phyloP scores from a whole-genome alignment of 257 asterid species.

The Plantago elongata region DNA sequence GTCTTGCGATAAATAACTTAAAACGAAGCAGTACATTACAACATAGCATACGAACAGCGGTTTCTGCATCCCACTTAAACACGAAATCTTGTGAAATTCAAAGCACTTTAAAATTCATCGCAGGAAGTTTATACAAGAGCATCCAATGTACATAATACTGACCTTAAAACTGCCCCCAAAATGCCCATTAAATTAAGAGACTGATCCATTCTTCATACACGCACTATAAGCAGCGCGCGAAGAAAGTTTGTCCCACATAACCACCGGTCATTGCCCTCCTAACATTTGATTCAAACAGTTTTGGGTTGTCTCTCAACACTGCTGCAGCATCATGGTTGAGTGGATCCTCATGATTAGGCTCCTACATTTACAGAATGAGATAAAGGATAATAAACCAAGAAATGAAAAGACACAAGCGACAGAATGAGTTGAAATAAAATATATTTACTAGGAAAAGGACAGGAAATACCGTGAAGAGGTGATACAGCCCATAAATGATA shows the following conservation, averaged over 20 bases:
- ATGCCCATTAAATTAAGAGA: conserved; percentile 12
- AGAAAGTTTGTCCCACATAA: conserved; percentile 76
- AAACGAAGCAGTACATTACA: conserved; percentile 20
- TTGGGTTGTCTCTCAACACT: conserved; percentile 81
- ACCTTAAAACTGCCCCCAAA: conserved; percentile 21
- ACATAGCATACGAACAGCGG: conserved; percentile 24
- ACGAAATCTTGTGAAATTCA: conserved; percentile 4
- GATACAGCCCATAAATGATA: conserved; percentile 78
- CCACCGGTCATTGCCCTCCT: conserved; percentile 94
- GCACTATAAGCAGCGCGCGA: conserved; percentile 63
- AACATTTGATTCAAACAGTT: conserved; percentile 76
- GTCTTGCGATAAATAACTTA: conserved; percentile 23
- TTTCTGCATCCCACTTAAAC: conserved; percentile 30
- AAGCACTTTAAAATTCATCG: conserved; percentile 22
- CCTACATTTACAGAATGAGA: conserved; percentile 37
- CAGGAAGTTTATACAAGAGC: conserved; percentile 30
- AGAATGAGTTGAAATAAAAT: background rate
- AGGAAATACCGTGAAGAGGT: conserved; percentile 78
- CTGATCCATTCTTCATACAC: conserved; percentile 25
- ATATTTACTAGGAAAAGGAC: too few relatives aligned
- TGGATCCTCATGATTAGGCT: conserved; percentile 97
- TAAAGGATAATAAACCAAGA: background rate
- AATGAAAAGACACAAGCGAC: background rate
- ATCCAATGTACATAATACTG: conserved; percentile 38
- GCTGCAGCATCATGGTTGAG: conserved; percentile 95